These are phyloP conservation scores for Heritiera fomes DNA, from an alignment of 345 rosid species.

Conservation along the genomic window DNA sequence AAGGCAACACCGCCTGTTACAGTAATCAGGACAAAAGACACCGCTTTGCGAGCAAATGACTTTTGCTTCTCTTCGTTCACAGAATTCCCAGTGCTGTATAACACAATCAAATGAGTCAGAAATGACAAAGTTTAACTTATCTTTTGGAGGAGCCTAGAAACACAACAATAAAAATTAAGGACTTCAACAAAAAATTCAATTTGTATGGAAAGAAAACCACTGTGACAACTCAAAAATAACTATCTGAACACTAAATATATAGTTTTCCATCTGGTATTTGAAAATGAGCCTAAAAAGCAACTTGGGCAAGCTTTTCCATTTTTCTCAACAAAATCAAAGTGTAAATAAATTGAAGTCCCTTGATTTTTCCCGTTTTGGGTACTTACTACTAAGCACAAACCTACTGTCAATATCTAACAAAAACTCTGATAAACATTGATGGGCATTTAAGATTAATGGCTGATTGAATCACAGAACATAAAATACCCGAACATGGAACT, in stretches of 20 bases:
- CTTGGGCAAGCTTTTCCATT: not conserved
- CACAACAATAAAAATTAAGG: not conserved
- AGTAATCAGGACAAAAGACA: slow-evolving; percentile 77
- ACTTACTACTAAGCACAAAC: not conserved
- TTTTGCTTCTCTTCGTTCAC: slow-evolving; percentile 51
- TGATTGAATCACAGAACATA: not conserved
- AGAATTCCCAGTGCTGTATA: slow-evolving; percentile 45
- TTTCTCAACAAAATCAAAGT: not conserved
- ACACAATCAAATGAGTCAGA: slow-evolving; percentile 9
- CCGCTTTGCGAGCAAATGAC: slow-evolving; percentile 61
- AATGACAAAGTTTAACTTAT: not conserved
- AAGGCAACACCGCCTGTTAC: slow-evolving; percentile 93
- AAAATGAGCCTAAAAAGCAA: too few species aligned
- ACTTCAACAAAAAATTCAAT: not conserved
- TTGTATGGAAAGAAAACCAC: not conserved
- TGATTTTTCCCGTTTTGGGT: not conserved
- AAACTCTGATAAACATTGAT: not conserved
- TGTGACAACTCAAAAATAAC: not conserved
- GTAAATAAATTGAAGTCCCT: not conserved
- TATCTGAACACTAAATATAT: not conserved
- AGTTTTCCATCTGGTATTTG: not conserved
- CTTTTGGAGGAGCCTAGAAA: not conserved
- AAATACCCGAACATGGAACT: not conserved
- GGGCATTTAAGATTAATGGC: not conserved
- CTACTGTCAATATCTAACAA: not conserved